These are phyloP conservation scores for Daldinia eschscholtzii DNA, from an alignment of 2,329 filamentous ascomycete species.

Conservation along the genomic window DNA sequence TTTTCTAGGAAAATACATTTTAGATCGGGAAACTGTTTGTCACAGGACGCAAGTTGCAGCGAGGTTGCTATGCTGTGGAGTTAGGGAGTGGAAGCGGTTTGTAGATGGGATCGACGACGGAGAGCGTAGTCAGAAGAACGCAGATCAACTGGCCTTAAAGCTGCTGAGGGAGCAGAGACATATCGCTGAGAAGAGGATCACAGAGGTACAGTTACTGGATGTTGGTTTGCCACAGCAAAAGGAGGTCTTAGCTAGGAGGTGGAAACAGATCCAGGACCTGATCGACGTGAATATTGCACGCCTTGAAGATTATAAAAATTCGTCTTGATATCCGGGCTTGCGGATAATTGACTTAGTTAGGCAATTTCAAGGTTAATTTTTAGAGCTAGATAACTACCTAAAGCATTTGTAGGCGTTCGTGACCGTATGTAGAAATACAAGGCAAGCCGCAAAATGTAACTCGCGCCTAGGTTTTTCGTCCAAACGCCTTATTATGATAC, in stretches of 20 bases:
- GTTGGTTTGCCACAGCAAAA: constrained; percentile 54
- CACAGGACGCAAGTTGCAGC: constrained; percentile 69
- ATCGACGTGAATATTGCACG: constrained; percentile 55
- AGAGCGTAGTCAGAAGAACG: constrained; percentile 56
- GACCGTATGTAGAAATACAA: constrained; percentile 16
- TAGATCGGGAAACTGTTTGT: constrained; percentile 65
- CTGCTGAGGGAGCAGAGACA: constrained; percentile 54
- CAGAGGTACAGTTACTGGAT: constrained; percentile 48
- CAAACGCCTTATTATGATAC: constrained; percentile 32
- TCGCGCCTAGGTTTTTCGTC: constrained; percentile 18
- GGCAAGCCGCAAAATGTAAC: constrained; percentile 4
- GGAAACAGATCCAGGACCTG: constrained; percentile 59
- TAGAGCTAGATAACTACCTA: constrained; percentile 7
- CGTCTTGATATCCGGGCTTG: background rate
- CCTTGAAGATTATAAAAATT: constrained; percentile 34
- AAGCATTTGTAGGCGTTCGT: constrained; percentile 30
- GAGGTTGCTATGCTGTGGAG: constrained; percentile 56
- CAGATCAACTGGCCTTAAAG: constrained; percentile 51
- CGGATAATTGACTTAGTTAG: background rate
- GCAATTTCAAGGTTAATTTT: background rate
- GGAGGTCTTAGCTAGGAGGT: constrained; percentile 56
- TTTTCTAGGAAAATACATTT: constrained; percentile 65
- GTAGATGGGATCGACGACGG: constrained; percentile 62
- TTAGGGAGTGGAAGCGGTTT: constrained; percentile 61
- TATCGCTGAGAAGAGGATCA: constrained; percentile 52